phyloP scores from a whole-genome alignment of 2,329 filamentous ascomycete species.

The Clarireedia homoeocarpa region DNA sequence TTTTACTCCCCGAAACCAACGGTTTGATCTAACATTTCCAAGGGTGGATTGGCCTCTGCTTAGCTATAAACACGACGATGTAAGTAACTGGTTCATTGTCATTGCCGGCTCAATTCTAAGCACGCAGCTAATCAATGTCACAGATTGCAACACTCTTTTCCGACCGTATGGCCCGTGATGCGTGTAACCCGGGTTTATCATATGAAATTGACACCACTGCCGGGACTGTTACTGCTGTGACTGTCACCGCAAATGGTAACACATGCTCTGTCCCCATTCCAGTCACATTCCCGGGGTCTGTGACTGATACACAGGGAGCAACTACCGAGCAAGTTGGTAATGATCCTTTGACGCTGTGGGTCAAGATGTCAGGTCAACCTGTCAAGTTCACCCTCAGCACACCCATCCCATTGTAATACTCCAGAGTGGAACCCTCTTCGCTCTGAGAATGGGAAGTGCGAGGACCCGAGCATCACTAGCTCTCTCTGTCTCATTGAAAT shows the following conservation, averaged over 20 bases:
- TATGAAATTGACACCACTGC: slow-evolving; percentile 12
- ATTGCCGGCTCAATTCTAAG: neutral
- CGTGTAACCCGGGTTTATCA: slow-evolving; percentile 15
- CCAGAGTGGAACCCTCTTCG: too few relatives aligned
- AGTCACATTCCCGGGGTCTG: slow-evolving; percentile 30
- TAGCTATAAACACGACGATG: slow-evolving; percentile 47
- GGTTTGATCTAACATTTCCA: neutral
- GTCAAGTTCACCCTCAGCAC: slow-evolving; percentile 33
- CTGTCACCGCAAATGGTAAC: slow-evolving; percentile 34
- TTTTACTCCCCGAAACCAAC: neutral
- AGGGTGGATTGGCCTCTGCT: slow-evolving; percentile 42
- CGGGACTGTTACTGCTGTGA: slow-evolving; percentile 19
- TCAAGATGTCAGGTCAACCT: slow-evolving; percentile 36
- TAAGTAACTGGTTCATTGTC: slow-evolving; percentile 28
- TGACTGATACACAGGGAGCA: slow-evolving; percentile 15
- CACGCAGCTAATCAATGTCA: slow-evolving; percentile 5
- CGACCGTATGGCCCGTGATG: slow-evolving; percentile 34
- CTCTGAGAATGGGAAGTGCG: neutral
- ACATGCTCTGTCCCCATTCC: slow-evolving; percentile 20
- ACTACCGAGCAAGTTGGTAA: slow-evolving; percentile 41
- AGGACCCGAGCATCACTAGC: neutral
- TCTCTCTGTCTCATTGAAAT: neutral
- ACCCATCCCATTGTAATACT: slow-evolving; percentile 6
- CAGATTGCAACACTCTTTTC: slow-evolving; percentile 33
- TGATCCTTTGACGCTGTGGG: slow-evolving; percentile 45